Conservation (phyloP, 148 eudicot species). For the Chenopodium quinoa region DNA sequence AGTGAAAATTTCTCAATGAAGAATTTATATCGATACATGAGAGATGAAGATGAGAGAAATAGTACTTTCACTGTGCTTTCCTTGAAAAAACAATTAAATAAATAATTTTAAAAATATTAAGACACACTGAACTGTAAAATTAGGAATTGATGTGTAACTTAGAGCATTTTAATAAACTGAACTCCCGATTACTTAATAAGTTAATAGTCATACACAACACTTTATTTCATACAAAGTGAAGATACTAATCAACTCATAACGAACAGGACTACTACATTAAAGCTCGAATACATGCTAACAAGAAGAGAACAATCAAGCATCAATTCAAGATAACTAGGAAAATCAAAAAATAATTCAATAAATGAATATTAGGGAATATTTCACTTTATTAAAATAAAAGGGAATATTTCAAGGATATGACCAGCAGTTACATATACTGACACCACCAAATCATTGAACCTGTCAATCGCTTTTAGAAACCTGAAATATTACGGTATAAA, state of each 20-base stretch:
- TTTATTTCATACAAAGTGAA: not conserved
- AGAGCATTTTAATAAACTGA: not conserved
- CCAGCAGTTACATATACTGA: conserved; percentile 98
- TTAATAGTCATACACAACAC: not conserved
- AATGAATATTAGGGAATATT: conserved; percentile 1
- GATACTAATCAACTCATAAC: not conserved
- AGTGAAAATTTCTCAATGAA: not conserved
- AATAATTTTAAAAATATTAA: not conserved
- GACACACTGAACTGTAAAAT: not conserved
- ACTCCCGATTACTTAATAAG: not conserved
- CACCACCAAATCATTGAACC: conserved; percentile 93
- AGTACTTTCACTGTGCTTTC: not conserved
- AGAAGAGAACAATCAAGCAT: not conserved
- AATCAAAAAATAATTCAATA: not conserved
- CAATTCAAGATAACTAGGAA: not conserved
- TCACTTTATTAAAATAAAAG: no score
- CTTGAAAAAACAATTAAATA: not conserved
- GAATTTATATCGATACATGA: not conserved
- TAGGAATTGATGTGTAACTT: not conserved
- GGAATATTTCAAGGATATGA: conserved; percentile 69
- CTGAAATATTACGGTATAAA: conserved; percentile 34
- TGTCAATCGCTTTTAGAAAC: conserved; percentile 92
- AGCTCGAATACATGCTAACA: not conserved
- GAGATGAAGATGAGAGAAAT: not conserved
- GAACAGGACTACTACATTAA: not conserved